These are phyloP conservation scores for Stachybotrys echinatus DNA, from an alignment of 2,329 filamentous ascomycete species.

Conservation along the genomic window DNA sequence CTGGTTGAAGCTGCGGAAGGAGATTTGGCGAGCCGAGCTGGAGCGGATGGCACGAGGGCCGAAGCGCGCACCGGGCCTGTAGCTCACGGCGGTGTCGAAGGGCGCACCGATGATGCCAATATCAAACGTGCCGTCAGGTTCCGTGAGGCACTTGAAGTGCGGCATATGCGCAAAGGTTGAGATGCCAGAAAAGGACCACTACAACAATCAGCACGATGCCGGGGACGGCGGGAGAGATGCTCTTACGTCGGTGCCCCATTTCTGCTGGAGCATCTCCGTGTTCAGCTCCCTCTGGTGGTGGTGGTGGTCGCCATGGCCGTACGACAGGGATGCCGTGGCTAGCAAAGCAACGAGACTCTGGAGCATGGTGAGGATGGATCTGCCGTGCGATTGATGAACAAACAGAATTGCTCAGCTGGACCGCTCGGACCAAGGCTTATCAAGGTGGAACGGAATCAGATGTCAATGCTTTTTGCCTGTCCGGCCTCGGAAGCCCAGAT, in stretches of 20 bases:
- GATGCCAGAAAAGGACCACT: conserved; percentile 55
- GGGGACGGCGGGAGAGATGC: neutral
- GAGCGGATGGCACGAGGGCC: conserved; percentile 78
- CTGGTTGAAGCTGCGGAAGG: conserved; percentile 68
- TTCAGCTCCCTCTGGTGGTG: neutral
- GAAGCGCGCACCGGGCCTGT: conserved; percentile 57
- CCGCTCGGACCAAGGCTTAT: neutral
- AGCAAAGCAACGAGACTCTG: neutral
- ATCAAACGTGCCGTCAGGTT: conserved; percentile 54
- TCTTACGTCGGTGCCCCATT: neutral
- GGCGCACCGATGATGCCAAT: conserved; percentile 63
- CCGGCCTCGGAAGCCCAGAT: neutral
- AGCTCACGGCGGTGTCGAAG: conserved; percentile 60
- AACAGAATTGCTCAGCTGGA: neutral
- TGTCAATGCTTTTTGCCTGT: neutral
- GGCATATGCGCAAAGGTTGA: conserved; percentile 64
- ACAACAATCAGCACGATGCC: neutral
- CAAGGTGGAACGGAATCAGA: neutral
- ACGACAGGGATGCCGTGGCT: neutral
- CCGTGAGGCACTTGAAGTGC: conserved; percentile 59
- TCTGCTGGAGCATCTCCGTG: neutral
- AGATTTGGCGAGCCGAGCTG: conserved; percentile 70
- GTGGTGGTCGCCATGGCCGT: neutral
- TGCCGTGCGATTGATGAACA: neutral
- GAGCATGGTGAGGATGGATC: neutral